phyloP scores from a whole-genome alignment of 805 yeast genomes.

The Candida argentea region DNA sequence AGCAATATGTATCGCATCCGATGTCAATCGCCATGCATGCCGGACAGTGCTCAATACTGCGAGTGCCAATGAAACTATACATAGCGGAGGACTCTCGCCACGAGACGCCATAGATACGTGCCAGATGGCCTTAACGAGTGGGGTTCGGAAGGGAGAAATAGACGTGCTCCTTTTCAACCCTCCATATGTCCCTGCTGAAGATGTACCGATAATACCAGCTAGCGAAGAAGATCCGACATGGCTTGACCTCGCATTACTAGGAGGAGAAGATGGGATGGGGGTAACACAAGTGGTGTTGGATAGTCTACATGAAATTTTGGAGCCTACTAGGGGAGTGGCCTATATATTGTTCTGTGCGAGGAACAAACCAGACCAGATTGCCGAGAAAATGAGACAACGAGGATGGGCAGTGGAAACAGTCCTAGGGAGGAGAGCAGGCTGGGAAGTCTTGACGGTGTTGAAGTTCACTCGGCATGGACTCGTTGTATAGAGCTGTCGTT shows the following conservation, averaged over 20 bases:
- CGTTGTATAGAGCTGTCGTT: too few species aligned
- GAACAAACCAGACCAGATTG: conserved; percentile 64
- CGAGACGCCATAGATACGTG: conserved; percentile 12
- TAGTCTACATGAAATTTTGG: conserved; percentile 40
- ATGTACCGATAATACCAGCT: conserved; percentile 52
- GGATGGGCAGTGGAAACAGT: conserved; percentile 50
- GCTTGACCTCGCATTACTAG: conserved; percentile 85
- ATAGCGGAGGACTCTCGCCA: too few species aligned
- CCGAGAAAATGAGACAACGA: conserved; percentile 29
- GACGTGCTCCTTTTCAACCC: conserved; percentile 87
- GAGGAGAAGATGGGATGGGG: conserved; percentile 87
- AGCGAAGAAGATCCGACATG: conserved; percentile 43
- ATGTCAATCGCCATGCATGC: conserved; percentile 75
- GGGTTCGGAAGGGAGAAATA: conserved; percentile 35
- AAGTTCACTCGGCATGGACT: conserved; percentile 45
- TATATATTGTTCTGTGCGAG: conserved; percentile 88
- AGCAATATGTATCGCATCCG: conserved; percentile 58
- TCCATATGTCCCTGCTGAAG: conserved; percentile 89
- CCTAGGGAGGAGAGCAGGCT: conserved; percentile 75
- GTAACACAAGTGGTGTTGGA: conserved; percentile 61
- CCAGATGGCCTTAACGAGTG: conserved; percentile 51
- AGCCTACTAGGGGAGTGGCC: conserved; percentile 61
- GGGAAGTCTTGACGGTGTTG: conserved; percentile 84
- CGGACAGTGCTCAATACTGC: conserved; percentile 21
- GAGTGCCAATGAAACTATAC: conserved; percentile 8